Base-by-base conservation (phyloP, 2,329 filamentous ascomycete species). In the Proliferodiscus dingleyae region DNA sequence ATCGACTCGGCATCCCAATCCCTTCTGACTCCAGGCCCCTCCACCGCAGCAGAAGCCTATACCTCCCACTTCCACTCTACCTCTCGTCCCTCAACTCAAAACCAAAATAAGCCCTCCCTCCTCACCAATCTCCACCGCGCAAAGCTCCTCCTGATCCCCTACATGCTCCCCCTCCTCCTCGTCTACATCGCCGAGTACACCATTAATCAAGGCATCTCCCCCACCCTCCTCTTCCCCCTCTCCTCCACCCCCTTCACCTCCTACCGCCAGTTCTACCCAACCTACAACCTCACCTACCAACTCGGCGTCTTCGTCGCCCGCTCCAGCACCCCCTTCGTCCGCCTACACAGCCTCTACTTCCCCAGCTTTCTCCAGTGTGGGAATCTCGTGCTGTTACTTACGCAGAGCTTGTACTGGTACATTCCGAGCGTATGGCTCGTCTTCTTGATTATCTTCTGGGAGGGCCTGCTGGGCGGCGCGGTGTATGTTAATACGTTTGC, bases 401-500 rank as follows among this genome's bases (percentile, higher is more conserved):
- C 83, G 0, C 91, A 98, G 55, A 83, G 89, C 0, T 62, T 96
- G 52, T 81, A 83, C 61, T 75, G 85, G 62, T 94, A 93, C 61
- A 78, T 97, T 13, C 90, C 91, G 0, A 87, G 72, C 21, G 86
- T 96, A 19, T 96, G 89, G 62, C 58, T 95, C n/a, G 72, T 97
- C 1, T 96, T 95, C 60, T 49, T 78, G 18, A 71, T 97, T 49
- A 74, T 96, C 16, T 93, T 97, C 61, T 97, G 91, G 91, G 93
- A 97, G 64, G 93, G 93, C 0, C 66, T 97, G 10, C 71, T 98
- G 0, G 93, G 93, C 1, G 93, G 93, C 0, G 74, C 89, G 3
- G 93, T 97, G 0, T 98, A 98, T 59, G 90, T 97, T 49, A 95
- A 91, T 60, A 95, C 90, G 0, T 98, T 97, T 66, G 89, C 90